Evolutionary conservation across 1,284 basidiomycete species (phyloP), one percentile per base, ranked within the genome.

Genomic region (Sanghuangporus baumii): DNA sequence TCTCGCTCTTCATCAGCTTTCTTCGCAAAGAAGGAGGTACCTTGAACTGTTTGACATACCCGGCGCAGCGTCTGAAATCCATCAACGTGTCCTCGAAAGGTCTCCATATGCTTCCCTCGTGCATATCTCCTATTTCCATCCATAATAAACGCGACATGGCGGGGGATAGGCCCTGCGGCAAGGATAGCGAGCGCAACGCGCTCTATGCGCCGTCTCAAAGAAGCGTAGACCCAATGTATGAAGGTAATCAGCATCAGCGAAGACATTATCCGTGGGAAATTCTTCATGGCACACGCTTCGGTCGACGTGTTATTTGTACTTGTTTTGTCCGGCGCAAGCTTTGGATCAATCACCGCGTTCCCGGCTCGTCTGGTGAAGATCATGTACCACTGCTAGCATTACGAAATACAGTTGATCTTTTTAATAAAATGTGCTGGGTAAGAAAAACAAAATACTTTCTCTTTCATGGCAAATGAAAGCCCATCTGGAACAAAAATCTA

Each of bases 81-180:
- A 55, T 89, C 88, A 5, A 82, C 77, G 74, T 99, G 97, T 0
- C 97, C 96, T 64, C 92, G 79, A 38, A 79, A 76, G 8, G 93
- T 82, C 37, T 81, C 74, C 71, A 86, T 82, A 6, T 87, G 83
- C 20, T 84, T 78, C 66, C 74, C 79, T n/a, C 91, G 81, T 0
- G 97, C 96, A 72, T 93, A 98, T 5, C 97, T 82, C 58, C 97
- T 80, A 74, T 99, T 99, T 4, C 97, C 97, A 70, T 99, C 97
- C 94, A 99, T 97, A 41, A 98, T 91, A 72, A 99, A 96, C 2
- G 92, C 96, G 48, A 99, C 84, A 78, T 99, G 97, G 48, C 80
- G 75, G 0, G 97, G 97, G 20, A 97, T 81, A 1, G 97, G 96
- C 0, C 96, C 96, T 6, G 88, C 79, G 0, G 87, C 78, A 43